These are phyloP conservation scores for Aquilaria yunnanensis DNA, from an alignment of 345 rosid genomes.

Conservation along the genomic window DNA sequence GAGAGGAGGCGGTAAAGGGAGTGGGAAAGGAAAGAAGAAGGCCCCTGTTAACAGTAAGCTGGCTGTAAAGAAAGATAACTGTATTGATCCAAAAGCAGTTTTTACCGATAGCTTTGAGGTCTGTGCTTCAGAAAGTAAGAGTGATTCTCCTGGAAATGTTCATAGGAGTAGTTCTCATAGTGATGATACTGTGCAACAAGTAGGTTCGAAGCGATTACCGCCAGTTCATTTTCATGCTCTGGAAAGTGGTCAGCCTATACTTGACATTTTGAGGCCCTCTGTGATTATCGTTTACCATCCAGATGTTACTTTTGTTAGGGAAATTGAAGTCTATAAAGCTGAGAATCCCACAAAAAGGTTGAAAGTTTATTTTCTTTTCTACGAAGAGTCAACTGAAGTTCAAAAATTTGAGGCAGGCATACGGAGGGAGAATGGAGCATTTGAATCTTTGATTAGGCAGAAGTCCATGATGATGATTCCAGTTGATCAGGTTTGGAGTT, in stretches of 20 bases:
- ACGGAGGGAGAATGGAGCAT: conserved; percentile 86
- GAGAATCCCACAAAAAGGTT: conserved; percentile 69
- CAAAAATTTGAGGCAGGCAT: conserved; percentile 97
- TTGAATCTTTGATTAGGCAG: conserved; percentile 93
- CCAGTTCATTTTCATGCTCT: conserved; percentile 71
- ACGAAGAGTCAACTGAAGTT: conserved; percentile 86
- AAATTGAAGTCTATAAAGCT: conserved; percentile 91
- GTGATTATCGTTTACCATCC: conserved; percentile 89
- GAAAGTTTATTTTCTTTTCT: conserved; percentile 90
- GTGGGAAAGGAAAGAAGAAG: conserved; percentile 34
- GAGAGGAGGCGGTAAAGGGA: conserved; percentile 32
- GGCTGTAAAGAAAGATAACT: conserved; percentile 24
- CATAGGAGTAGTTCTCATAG: conserved; percentile 18
- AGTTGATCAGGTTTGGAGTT: conserved; percentile 66
- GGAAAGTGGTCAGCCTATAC: conserved; percentile 77
- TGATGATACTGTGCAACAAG: conserved; percentile 8
- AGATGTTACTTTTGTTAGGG: conserved; percentile 77
- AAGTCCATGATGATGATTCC: conserved; percentile 96
- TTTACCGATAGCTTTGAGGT: conserved; percentile 28
- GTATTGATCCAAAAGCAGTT: conserved; percentile 15
- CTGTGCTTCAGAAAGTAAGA: conserved; percentile 30
- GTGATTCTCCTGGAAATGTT: conserved; percentile 25
- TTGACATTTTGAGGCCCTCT: conserved; percentile 74
- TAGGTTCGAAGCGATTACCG: conserved; percentile 45
- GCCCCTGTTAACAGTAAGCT: conserved; percentile 20